A percentile compares a stretch with the other conserved stretches of the same genome.
These are phyloP conservation scores for Hemileccinum impolitum DNA, from an alignment of 768 basidiomycete species.

Conservation along the genomic window DNA sequence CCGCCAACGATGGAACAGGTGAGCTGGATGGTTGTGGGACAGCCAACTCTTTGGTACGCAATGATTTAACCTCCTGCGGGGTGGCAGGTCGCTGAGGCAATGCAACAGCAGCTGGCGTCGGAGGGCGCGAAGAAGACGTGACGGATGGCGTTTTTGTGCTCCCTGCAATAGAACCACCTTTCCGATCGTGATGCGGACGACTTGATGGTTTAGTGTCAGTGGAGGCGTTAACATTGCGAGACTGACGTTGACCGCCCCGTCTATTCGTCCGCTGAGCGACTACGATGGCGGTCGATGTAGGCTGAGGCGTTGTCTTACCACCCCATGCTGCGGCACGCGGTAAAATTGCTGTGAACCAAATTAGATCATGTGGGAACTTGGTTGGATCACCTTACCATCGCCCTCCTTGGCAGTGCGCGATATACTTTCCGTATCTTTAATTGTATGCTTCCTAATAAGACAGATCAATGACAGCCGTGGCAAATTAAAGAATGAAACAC, in stretches of 20 bases:
- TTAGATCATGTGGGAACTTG: conserved; percentile 4
- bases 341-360: conserved; percentile 38
- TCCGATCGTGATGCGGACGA: conserved; percentile 44
- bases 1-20: conserved; percentile 46
- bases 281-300: conserved; percentile 15
- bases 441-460: conserved; percentile 75
- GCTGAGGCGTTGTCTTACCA: conserved; percentile 35
- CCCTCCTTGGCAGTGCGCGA: conserved; percentile 55
- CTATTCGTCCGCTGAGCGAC: conserved; percentile 38
- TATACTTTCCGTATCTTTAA: conserved; percentile 82
- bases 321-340: conserved; percentile 71
- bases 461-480: background rate
- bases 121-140: conserved; percentile 53
- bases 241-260: conserved; percentile 47
- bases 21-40: conserved; percentile 38
- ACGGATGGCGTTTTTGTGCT: conserved; percentile 45
- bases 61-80: conserved; percentile 39
- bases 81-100: conserved; percentile 43
- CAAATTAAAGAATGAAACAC: conserved; percentile 28
- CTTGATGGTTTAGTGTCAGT: conserved; percentile 34
- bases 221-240: conserved; percentile 37
- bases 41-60: conserved; percentile 40
- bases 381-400: conserved; percentile 42
- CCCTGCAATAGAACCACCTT: conserved; percentile 30
- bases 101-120: conserved; percentile 44